Base-by-base conservation (phyloP, 805 yeast genomes). In the Metschnikowia colocasiae region DNA sequence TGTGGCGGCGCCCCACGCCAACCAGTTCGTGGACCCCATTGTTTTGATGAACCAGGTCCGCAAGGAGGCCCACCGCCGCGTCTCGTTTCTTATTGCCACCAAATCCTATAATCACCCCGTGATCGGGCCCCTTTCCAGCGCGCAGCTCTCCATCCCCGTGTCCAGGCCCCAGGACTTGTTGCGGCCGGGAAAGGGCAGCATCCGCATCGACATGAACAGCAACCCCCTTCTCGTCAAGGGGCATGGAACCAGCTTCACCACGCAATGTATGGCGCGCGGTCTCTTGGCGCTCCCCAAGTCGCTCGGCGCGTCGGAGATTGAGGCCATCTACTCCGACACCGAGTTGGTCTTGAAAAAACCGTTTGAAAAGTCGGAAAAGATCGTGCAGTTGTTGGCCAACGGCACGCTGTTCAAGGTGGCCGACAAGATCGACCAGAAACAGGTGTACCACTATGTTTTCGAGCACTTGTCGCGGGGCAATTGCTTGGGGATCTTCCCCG, bases 1-100 rank as follows among this genome's bases (percentile, higher is more conserved):
- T 52, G 98, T 94, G 30, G 95, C 94, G 9, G 99, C 97, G 2
- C 98, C 98, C 1, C 99, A 92, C 69, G 95, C 96, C n/a, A 88
- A 88, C 61, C 96, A 88, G 67, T 91, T 91, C 61, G 89, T 91
- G 29, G 80, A 80, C 45, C 92, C 94, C 1, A 80, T 91, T 41
- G 77, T 94, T 43, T 72, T 94, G 40, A 83, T 88, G 86, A 83
- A 86, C 40, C 92, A 86, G 61, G 92, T 87, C 22, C 79, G 82
- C 56, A 71, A 73, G 43, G 81, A 80, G 48, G 76, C 85, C 1
- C 77, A 81, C 6, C 74, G 96, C 51, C 71, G 92, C 35, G 78
- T 87, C 13, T 80, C 89, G 18, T 90, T 91, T 61, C 71, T 92
- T 52, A 87, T 90, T 52, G 99, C 99, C 6, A 95, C 85, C 26